Base-by-base conservation (phyloP, 805 yeast genomes). In the Ogataea ganodermae region DNA sequence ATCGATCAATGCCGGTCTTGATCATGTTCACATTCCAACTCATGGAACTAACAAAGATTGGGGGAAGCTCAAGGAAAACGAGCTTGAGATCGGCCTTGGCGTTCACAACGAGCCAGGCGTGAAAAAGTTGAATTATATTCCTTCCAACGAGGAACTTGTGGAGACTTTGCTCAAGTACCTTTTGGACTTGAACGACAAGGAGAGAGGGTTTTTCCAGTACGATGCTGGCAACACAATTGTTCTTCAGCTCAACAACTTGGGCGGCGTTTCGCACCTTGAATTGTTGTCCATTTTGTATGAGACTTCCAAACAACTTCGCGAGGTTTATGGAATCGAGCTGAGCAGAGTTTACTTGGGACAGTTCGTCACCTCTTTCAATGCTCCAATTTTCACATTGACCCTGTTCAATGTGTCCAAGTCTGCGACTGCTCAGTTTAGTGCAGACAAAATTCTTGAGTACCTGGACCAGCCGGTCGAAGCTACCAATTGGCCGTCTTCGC, bases 41-140 rank as follows among this genome's bases (percentile, higher is more conserved):
- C 70, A 68, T 36, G 50, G 43, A 26, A 46, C 46, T 17, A 43
- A 50, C n/a, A 31, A 46, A 1, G 52, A 57, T 28, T 59, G 59
- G 58, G 63, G 63, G 9, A 55, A 58, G 37, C 51, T 68, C 42
- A 61, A 53, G 13, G 54, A 54, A 9, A 59, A 60, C 43, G 63
- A 68, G 48, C 53, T 66, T 22, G 73, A 69, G 42, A 53, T 68
- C 22, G 72, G 73, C 7, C 53, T 69, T 13, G 72, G 73, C 16
- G 69, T 69, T 37, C 75, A 70, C 48, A 70, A 69, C 49, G 75
- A 70, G 50, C 72, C 72, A 0, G 72, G 72, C 17, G 69, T 66
- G 8, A 50, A 57, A 26, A 67, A 67, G 47, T 38, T 66, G 12
- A 57, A 63, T 20, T 44, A 55, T 12, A 55, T 69, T 40, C 72